Evolutionary conservation across 306 rosid genomes (phyloP).

Genomic region (Albizia julibrissin): DNA sequence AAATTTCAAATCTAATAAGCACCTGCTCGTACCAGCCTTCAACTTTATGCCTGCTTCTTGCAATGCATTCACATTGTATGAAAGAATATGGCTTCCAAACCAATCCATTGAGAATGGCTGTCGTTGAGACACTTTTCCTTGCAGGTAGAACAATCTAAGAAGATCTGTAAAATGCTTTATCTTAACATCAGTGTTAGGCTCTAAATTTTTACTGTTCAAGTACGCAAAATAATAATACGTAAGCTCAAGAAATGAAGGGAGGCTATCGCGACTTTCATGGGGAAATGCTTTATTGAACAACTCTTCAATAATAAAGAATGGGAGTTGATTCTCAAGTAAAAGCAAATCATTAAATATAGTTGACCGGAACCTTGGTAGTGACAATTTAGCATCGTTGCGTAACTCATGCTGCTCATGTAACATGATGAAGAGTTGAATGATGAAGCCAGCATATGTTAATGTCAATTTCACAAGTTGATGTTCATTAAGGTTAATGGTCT

Average conservation of each 20-base stretch:
- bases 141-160: not conserved
- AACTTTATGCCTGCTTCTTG: not conserved
- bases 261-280: not conserved
- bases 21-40: not conserved
- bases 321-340: not conserved
- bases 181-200: not conserved
- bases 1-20: not conserved
- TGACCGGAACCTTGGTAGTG: not conserved
- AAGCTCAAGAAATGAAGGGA: not conserved
- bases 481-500: not conserved
- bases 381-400: not conserved
- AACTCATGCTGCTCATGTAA: not conserved
- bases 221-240: not conserved
- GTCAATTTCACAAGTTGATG: not conserved
- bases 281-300: not conserved
- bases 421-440: not conserved
- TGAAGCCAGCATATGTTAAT: not conserved
- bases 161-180: not conserved
- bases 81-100: not conserved
- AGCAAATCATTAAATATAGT: not conserved
- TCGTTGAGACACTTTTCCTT: not conserved
- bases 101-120: too few relatives aligned
- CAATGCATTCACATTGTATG: not conserved
- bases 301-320: not conserved
- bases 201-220: not conserved